Base-by-base conservation (phyloP, 441 rosid genomes). In the Gossypium davidsonii region DNA sequence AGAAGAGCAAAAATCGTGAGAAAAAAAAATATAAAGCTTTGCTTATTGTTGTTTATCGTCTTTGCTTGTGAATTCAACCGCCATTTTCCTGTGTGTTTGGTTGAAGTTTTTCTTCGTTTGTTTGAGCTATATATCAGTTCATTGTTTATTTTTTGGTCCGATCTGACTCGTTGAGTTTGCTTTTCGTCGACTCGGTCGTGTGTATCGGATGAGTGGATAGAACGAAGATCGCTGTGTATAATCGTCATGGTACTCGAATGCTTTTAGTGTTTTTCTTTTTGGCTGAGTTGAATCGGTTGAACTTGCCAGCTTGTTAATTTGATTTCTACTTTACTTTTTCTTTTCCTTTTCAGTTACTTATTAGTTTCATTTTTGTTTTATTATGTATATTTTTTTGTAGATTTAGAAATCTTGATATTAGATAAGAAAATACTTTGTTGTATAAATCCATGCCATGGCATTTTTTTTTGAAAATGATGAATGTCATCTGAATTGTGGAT, bases 181-280 rank as follows among this genome's bases (percentile, higher is more conserved):
- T 61, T 67, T 74, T 64, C 62, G 44, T 79, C 60, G 62, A 53
- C 79, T 65, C 48, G 26, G 66, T 67, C 62, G 42, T 42, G 42
- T 42, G 12, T 23, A 70, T 79, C 69, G 78, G 80, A 88, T 88
- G 90, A 82, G 83, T 75, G 79, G 77, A 73, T 57, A 73, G 34
- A 73, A 76, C 57, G 65, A 72, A 76, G 87, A 88, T 86, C 90
- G 83, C 79, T 63, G 73, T 69, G 48, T 60, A 26, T 71, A 77
- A 70, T 79, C 80, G 67, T 64, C 82, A 88, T 86, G 90, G 93
- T 86, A 77, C 6, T 17, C 66, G 58, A 49, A 80, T 77, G 37
- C 20, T 65, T 70, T 31, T 71, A n/a, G 56, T 72, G 31, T 18
- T 81, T 73, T 75, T 11, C 31, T 3, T 6, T n/a, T 57, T 42